Evolutionary conservation across 352 stramenopile genomes (phyloP).

Genomic region (Phytophthora aleatoria): DNA sequence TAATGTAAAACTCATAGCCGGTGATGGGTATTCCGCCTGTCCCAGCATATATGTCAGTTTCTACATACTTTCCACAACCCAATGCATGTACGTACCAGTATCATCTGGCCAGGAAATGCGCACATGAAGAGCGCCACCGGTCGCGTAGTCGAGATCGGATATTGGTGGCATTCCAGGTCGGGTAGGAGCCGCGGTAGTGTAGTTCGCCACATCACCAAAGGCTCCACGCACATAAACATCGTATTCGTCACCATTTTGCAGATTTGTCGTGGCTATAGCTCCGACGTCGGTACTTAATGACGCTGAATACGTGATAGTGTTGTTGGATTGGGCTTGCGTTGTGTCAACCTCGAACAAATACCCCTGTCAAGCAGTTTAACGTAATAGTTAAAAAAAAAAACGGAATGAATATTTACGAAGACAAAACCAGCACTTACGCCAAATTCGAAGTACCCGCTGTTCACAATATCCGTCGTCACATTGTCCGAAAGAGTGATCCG

Average conservation of each 20-base stretch:
- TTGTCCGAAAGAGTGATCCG: constrained; percentile 26
- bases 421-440: constrained; percentile 32
- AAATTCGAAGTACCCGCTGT: constrained; percentile 50
- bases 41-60: not conserved
- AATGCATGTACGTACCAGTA: constrained; percentile 37
- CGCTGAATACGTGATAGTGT: constrained; percentile 1
- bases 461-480: not conserved
- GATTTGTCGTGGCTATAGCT: constrained; percentile 16
- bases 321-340: not conserved
- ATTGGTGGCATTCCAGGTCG: constrained; percentile 34
- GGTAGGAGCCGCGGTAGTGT: constrained; percentile 37
- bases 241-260: constrained; percentile 15
- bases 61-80: not conserved
- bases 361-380: constrained; percentile 18
- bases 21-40: constrained; percentile 40
- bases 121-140: constrained; percentile 51
- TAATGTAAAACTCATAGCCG: constrained; percentile 44
- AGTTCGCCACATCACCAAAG: constrained; percentile 33
- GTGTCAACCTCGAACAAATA: constrained; percentile 60
- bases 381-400: not conserved
- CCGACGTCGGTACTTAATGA: constrained; percentile 12
- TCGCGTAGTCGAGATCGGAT: constrained; percentile 32
- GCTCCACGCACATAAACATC: constrained; percentile 35
- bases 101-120: constrained; percentile 55
- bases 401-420: not conserved